phyloP scores from a whole-genome alignment of 768 basidiomycete genomes.

The Kwoniella bestiolae region DNA sequence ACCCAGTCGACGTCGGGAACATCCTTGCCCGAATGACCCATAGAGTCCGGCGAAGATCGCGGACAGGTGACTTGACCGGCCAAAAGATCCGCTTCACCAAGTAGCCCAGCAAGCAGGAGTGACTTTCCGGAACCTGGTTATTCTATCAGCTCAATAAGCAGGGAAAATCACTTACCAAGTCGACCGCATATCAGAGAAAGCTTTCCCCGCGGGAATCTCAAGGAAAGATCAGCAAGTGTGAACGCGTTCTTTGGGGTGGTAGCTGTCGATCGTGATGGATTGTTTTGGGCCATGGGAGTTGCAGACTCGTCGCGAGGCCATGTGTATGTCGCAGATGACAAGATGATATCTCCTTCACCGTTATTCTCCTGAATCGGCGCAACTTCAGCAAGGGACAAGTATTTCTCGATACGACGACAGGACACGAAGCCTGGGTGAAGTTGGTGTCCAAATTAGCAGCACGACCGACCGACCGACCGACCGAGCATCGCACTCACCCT shows the following conservation, averaged over 20 bases:
- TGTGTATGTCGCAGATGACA: slow-evolving; percentile 83
- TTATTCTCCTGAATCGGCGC: slow-evolving; percentile 62
- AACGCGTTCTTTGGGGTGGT: slow-evolving; percentile 80
- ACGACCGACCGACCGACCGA: background rate
- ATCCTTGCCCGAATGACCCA: slow-evolving; percentile 63
- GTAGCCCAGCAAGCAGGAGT: slow-evolving; percentile 75
- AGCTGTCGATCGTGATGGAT: slow-evolving; percentile 62
- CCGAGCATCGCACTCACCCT: slow-evolving; percentile 60
- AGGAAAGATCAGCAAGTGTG: slow-evolving; percentile 73
- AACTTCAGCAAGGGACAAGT: slow-evolving; percentile 76
- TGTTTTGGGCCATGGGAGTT: slow-evolving; percentile 53
- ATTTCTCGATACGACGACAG: slow-evolving; percentile 87
- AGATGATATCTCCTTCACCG: slow-evolving; percentile 66
- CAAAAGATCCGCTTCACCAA: slow-evolving; percentile 86
- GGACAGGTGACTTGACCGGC: slow-evolving; percentile 81
- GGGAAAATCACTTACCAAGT: slow-evolving; percentile 60
- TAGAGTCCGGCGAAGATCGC: slow-evolving; percentile 77
- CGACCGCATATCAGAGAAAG: slow-evolving; percentile 86
- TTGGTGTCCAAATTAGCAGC: background rate
- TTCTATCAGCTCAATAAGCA: background rate
- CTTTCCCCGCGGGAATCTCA: slow-evolving; percentile 78
- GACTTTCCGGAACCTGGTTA: slow-evolving; percentile 75
- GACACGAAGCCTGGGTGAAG: slow-evolving; percentile 71
- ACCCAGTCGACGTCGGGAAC: slow-evolving; percentile 70
- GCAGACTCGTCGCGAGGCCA: slow-evolving; percentile 80